Conservation (phyloP, 2,329 filamentous ascomycete genomes). For the Kalmusia sp. region DNA sequence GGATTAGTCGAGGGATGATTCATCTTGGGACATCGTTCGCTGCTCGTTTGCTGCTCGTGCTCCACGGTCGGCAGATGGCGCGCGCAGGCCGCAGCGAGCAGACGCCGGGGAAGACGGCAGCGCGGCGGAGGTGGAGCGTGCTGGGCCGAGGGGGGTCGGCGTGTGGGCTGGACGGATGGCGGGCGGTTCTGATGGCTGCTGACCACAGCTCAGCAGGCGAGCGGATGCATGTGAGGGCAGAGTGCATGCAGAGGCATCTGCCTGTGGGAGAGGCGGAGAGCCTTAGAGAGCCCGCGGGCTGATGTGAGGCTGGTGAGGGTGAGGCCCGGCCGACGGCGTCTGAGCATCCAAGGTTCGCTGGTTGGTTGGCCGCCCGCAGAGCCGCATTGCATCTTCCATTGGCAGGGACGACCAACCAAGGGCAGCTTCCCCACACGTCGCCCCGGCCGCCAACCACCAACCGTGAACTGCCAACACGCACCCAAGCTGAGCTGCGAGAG, state of each 20-base stretch:
- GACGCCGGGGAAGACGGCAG: conserved; percentile 6
- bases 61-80: conserved; percentile 21
- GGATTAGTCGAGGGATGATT: conserved; percentile 40
- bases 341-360: too few relatives aligned
- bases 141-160: too few relatives aligned
- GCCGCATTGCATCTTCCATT: conserved; percentile 24
- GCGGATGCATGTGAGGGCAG: not conserved
- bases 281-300: too few relatives aligned
- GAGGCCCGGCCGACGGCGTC: too few relatives aligned
- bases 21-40: conserved; percentile 19
- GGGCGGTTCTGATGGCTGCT: not conserved
- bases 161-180: too few relatives aligned
- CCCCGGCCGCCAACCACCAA: conserved; percentile 13
- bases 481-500: not conserved
- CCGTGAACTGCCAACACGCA: conserved; percentile 9
- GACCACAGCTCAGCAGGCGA: not conserved
- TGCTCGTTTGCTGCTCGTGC: conserved; percentile 14
- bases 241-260: conserved; percentile 1
- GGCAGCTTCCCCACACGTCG: conserved; percentile 9
- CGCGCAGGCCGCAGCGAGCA: conserved; percentile 5
- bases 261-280: too few relatives aligned
- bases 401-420: conserved; percentile 1
- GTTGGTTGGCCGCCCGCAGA: conserved; percentile 23
- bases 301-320: not conserved
- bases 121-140: not conserved